These are phyloP conservation scores for Teratosphaeria gauchensis DNA, from an alignment of 2,329 filamentous ascomycete genomes.

Conservation along the genomic window DNA sequence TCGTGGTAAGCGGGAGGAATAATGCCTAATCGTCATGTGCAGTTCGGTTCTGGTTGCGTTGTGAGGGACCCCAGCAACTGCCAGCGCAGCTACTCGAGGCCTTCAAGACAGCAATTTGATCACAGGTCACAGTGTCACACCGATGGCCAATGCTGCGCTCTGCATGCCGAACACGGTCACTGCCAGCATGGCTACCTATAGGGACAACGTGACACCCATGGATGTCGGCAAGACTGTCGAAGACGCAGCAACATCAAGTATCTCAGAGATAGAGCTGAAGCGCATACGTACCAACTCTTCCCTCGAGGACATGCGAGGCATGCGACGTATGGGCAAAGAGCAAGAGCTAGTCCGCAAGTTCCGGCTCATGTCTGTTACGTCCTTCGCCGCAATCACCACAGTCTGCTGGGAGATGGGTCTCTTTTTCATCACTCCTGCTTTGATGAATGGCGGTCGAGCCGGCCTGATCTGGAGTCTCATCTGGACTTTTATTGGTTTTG, in stretches of 20 bases:
- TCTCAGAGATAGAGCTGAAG: not conserved
- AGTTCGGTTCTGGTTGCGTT: too few relatives aligned
- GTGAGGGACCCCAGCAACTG: too few relatives aligned
- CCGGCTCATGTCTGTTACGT: slow-evolving; percentile 9
- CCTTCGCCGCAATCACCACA: slow-evolving; percentile 9
- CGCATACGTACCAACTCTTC: slow-evolving; percentile 4
- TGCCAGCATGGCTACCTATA: too few relatives aligned
- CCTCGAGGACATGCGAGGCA: slow-evolving; percentile 2
- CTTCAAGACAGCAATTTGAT: too few relatives aligned
- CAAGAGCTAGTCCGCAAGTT: slow-evolving; percentile 13
- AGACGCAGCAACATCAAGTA: not conserved
- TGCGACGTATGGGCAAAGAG: slow-evolving; percentile 14
- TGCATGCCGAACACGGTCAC: too few relatives aligned
- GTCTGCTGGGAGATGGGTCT: slow-evolving; percentile 11
- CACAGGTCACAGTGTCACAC: too few relatives aligned
- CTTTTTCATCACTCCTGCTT: slow-evolving; percentile 8
- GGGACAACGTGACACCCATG: not conserved
- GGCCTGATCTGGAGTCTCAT: slow-evolving; percentile 20
- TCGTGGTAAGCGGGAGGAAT: too few relatives aligned
- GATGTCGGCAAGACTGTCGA: not conserved
- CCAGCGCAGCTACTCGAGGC: too few relatives aligned
- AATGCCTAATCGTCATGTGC: too few relatives aligned
- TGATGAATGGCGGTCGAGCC: slow-evolving; percentile 17
- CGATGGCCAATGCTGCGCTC: too few relatives aligned
- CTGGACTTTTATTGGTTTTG: slow-evolving; percentile 8